These are phyloP conservation scores for Chloromonas sp. DNA, from an alignment of 163 green algal genomes.

Conservation along the genomic window DNA sequence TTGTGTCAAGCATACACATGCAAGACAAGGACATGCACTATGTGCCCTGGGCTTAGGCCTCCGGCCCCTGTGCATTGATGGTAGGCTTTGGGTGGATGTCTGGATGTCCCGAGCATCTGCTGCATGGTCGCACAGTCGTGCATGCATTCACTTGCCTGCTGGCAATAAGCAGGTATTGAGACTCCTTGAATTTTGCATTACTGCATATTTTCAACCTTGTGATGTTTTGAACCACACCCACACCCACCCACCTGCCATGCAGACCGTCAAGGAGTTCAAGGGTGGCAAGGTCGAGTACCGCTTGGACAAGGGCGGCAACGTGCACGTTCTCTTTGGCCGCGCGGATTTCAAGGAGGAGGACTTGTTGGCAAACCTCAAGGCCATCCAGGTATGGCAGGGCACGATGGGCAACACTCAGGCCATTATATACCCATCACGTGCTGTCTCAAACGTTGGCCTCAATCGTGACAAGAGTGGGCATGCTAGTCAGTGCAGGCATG, in stretches of 20 bases:
- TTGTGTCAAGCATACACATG: too few species aligned
- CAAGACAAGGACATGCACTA: too few species aligned
- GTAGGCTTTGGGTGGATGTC: too few species aligned
- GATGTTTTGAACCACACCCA: too few species aligned
- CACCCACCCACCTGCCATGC: conserved; percentile 7
- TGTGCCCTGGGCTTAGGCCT: too few species aligned
- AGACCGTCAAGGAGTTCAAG: conserved; percentile 98
- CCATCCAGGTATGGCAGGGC: conserved; percentile 64
- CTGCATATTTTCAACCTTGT: too few species aligned
- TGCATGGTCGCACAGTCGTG: neutral
- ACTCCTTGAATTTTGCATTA: too few species aligned
- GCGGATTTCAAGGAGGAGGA: conserved; percentile 82
- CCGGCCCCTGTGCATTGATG: too few species aligned
- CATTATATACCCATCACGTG: neutral
- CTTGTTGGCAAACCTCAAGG: conserved; percentile 90
- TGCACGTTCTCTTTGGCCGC: conserved; percentile 93
- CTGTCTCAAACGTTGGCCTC: neutral
- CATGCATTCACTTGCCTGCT: neutral
- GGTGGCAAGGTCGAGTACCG: conserved; percentile 98
- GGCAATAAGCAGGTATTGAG: neutral
- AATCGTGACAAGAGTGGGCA: neutral
- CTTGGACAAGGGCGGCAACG: conserved; percentile 95
- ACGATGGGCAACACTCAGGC: neutral
- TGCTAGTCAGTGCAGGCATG: neutral
- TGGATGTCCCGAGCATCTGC: too few species aligned